Conservation (phyloP, 192 early-diverging fungal genomes). For the Cetraspora pellucida region DNA sequence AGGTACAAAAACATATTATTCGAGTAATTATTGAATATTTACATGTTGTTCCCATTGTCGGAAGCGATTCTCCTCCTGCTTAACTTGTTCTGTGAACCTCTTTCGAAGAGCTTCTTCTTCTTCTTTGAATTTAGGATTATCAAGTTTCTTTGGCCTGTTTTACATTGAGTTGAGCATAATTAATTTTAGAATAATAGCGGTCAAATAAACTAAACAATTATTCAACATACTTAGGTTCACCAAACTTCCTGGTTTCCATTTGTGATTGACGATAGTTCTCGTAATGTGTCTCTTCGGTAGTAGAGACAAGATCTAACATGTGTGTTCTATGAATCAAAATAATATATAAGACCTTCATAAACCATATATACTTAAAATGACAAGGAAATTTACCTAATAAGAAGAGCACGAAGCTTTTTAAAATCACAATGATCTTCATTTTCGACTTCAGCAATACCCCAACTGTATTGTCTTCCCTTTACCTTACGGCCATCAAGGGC, state of each 20-base stretch:
- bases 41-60: constrained; percentile 95
- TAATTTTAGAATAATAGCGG: background rate
- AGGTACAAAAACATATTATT: background rate
- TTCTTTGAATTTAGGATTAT: constrained; percentile 96
- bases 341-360: background rate
- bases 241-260: constrained; percentile 89
- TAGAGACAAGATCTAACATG: constrained; percentile 93
- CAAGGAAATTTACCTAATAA: constrained; percentile 58
- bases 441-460: constrained; percentile 99
- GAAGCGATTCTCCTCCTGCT: constrained; percentile 96
- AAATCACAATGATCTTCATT: constrained; percentile 99
- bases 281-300: constrained; percentile 95
- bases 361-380: background rate
- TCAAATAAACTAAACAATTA: no score
- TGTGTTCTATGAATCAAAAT: constrained; percentile 68
- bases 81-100: constrained; percentile 97
- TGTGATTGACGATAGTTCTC: constrained; percentile 88
- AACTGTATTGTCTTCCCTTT: constrained; percentile 95
- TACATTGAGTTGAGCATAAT: no score
- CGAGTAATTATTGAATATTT: constrained; percentile 30
- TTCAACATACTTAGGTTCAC: constrained; percentile 69
- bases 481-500: constrained; percentile 84
- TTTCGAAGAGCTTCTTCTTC: constrained; percentile 95
- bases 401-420: constrained; percentile 92
- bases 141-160: constrained; percentile 67